Base-by-base conservation (phyloP, 495 filamentous ascomycete genomes). In the Lindgomyces ingoldianus region DNA sequence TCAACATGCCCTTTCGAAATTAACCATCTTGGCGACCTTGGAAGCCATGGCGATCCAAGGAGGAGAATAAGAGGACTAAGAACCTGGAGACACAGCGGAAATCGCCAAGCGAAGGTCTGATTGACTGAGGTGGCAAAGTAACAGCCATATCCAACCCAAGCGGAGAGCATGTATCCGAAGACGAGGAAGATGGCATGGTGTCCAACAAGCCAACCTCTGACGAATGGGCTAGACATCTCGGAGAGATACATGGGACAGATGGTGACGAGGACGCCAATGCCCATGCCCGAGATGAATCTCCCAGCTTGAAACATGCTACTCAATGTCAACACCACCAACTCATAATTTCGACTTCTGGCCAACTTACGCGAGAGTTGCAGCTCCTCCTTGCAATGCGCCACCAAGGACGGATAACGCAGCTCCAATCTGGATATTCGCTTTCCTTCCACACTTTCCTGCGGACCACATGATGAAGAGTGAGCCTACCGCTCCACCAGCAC, bases 391-490 rank as follows among this genome's bases (percentile, higher is more conserved):
- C 25, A 60, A 24, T 16, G 44, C 56, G 24, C 56, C 56, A n/a
- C 56, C 56, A 30, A 60, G 41, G 2, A 48, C 22, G 11, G 56
- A 24, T 11, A 59, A 12, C 10, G 24, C 39, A 33, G 56, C 39
- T 8, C 41, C 56, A 22, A 59, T 11, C 45, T 46, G 41, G 33
- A 59, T 47, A 25, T 46, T 48, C 21, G 16, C n/a, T 14, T 47
- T 48, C 26, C 56, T 24, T 16, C 56, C 56, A 26, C 61, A 62
- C 25, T 55, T 2, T 14, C 62, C 64, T 14, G 27, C 33, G 1
- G 57, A 44, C 64, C 64, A 67, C 57, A 61, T 62, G n/a, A 62
- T 61, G 39, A 60, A 62, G 3, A 67, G 57, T 16, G 64, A 46
- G 3, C 64, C 64, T 2, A 67, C 57, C 19, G 57, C 64, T 8